Evolutionary conservation across 805 yeast genomes (phyloP), one percentile per base, ranked within the genome.

Genomic region (Zygosaccharomyces siamensis): DNA sequence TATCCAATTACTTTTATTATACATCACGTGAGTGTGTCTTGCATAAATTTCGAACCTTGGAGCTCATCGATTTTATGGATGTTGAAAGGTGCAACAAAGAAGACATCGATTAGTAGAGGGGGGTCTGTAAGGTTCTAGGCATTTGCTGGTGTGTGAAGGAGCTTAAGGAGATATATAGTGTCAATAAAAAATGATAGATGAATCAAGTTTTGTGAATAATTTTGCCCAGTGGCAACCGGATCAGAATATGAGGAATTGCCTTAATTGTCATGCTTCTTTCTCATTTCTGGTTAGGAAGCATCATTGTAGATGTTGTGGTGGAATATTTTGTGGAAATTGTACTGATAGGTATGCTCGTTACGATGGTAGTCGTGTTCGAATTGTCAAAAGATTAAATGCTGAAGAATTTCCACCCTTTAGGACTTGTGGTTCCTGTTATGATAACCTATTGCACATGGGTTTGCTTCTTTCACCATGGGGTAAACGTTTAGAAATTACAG

Each of bases 251-350:
- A 49, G 48, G 2, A 49, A 52, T 7, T 83, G 89, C 56, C 69
- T 72, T 27, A 61, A 74, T 12, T 83, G 89, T 59, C 55, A 62
- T 14, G 48, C 63, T 0, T 56, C 55, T 30, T 83, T 77, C 61
- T 70, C 76, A 1, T 68, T 81, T 45, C 72, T 81, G 56, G 72
- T 75, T 53, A 69, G 88, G 49, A 74, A 81, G 48, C 89, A 83
- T 63, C 89, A 83, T 63, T 83, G 89, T 60, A 71, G 89, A 38
- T 74, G 74, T 52, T 83, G 89, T 65, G 89, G 89, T 1, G 69
- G 77, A n/a, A 76, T 83, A 3, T 82, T 77, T 32, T 83, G 89
- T 62, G 77, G 57, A 7, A 38, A 49, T n/a, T 67, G 71, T 39
- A 48, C 61, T 23, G 55, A 52, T 16, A 50, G 53, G 26, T 66